Percentiles rank a stretch among this genome's conserved stretches.
These are phyloP conservation scores for Verticillium nubilum DNA, from an alignment of 2,329 filamentous ascomycete species.

Conservation along the genomic window DNA sequence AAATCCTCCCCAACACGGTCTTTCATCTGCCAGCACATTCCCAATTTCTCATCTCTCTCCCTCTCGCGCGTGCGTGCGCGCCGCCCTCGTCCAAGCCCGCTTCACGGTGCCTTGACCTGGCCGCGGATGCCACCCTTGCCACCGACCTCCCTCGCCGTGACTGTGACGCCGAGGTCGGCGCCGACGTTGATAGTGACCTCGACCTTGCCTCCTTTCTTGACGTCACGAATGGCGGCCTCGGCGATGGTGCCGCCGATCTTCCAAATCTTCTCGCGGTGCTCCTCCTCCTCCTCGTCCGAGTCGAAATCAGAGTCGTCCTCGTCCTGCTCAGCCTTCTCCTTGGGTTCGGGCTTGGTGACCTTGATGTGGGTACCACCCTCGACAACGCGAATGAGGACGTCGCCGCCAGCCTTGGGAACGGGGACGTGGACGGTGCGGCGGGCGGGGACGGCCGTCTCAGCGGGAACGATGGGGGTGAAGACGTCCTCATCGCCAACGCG, in stretches of 20 bases:
- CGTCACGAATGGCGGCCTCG: conserved; percentile 75
- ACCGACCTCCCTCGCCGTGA: conserved; percentile 81
- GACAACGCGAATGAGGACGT: conserved; percentile 81
- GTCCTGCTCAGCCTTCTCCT: conserved; percentile 62
- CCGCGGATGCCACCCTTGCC: conserved; percentile 80
- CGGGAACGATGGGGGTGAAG: conserved; percentile 76
- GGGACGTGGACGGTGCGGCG: conserved; percentile 76
- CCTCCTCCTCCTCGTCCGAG: conserved; percentile 68
- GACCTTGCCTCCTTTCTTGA: conserved; percentile 86
- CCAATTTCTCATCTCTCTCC: neutral
- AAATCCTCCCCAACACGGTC: neutral
- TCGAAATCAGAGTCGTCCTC: conserved; percentile 62
- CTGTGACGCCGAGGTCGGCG: conserved; percentile 71
- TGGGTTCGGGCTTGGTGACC: conserved; percentile 80
- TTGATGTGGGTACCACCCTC: conserved; percentile 92
- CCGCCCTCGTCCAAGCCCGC: neutral
- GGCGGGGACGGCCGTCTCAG: conserved; percentile 86
- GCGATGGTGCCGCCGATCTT: conserved; percentile 79
- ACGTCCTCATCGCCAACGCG: conserved; percentile 53
- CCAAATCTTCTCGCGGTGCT: conserved; percentile 86
- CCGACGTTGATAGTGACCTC: conserved; percentile 89
- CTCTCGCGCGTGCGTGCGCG: neutral
- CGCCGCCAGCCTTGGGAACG: conserved; percentile 73
- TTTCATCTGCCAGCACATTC: neutral
- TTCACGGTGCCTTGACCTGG: conserved; percentile 27